Percentiles rank a stretch among this genome's conserved stretches.
Evolutionary conservation across 83 land plant species (phyloP).

Genomic region (Isoetes engelmannii): DNA sequence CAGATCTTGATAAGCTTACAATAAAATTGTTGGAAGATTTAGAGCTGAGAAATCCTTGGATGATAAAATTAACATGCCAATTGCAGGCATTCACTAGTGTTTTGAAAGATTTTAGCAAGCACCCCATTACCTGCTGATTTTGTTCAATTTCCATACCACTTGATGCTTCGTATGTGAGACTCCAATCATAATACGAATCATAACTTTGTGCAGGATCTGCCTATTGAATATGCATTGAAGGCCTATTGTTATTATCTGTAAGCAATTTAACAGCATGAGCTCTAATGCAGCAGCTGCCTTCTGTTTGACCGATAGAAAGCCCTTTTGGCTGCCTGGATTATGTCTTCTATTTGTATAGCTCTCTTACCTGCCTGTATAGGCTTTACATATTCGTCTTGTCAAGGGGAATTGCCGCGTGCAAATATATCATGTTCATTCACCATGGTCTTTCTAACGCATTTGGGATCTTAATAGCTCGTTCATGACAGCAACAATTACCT

Average conservation of each 20-base stretch:
- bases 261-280: too few species aligned
- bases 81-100: background rate
- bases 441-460: background rate
- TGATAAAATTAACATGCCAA: background rate
- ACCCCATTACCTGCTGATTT: too few species aligned
- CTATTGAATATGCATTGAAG: too few species aligned
- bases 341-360: slow-evolving; percentile 27
- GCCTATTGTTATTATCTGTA: too few species aligned
- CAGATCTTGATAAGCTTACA: background rate
- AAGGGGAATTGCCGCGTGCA: background rate
- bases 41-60: background rate
- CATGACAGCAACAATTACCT: slow-evolving; percentile 36
- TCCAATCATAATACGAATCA: too few species aligned
- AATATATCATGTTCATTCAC: background rate
- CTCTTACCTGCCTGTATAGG: too few species aligned
- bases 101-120: background rate
- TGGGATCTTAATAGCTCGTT: background rate
- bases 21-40: background rate
- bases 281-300: slow-evolving; percentile 21
- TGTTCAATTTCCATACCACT: too few species aligned
- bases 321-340: slow-evolving; percentile 34
- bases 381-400: background rate
- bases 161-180: too few species aligned
- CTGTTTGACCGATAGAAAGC: slow-evolving; percentile 25
- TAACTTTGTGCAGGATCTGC: too few species aligned